Evolutionary conservation across 768 basidiomycete species (phyloP), one percentile per base, ranked within the genome.

Genomic region (Sarcodon sp.): DNA sequence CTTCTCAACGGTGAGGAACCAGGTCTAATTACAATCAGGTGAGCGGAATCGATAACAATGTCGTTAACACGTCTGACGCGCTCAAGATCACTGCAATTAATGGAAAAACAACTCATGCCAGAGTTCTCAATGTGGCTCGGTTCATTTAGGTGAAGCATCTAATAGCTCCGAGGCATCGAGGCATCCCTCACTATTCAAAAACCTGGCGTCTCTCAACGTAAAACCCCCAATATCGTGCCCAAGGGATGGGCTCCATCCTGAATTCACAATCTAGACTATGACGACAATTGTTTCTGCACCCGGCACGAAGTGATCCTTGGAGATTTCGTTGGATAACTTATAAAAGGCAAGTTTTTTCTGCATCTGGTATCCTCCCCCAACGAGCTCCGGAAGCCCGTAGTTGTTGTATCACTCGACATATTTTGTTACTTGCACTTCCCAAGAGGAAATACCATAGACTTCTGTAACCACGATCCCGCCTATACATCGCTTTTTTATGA

Each of bases 21-120:
- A 80, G 78, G 35, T 61, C 51, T 9, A 74, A 79, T 63, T 87
- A 83, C 61, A 69, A 69, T 52, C 75, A 78, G 68, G 83, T 80
- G 54, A 38, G 72, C 57, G 5, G 18, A 38, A 5, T 38, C 4
- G 5, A 13, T 4, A 5, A 4, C 21, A 58, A 46, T 57, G 39
- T 21, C 36, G 47, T 48, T n/a, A 34, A 44, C 36, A 11, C 15
- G 16, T 11, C 47, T 47, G 41, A 49, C 16, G 45, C 47, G 43
- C 74, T 87, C 56, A 72, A 69, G 41, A 80, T 82, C 66, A 71
- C 66, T 13, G 65, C 59, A 15, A n/a, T n/a, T n/a, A 81, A 73
- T 51, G 73, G 73, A 51, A 64, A 71, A 50, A 65, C 51, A 33
- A 72, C 69, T 31, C 74, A 69, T 48, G 81, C 71, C 43, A 62